These are phyloP conservation scores for Mycena vulgaris DNA, from an alignment of 768 basidiomycete species.

Conservation along the genomic window DNA sequence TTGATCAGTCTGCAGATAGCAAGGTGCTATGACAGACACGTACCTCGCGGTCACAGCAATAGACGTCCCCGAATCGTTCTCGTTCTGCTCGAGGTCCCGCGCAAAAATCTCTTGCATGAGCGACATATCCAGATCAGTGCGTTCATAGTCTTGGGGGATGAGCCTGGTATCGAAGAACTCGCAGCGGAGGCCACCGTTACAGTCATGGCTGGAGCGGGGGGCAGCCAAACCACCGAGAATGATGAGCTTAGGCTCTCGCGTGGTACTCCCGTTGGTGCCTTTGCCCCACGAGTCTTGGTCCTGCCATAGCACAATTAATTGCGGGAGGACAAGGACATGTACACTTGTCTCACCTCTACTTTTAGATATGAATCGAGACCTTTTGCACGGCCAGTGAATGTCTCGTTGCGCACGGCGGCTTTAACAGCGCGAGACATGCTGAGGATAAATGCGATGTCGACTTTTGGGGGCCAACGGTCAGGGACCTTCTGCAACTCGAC, in stretches of 20 bases:
- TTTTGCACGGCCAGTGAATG: not conserved
- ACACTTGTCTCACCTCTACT: not conserved
- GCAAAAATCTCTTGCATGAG: not conserved
- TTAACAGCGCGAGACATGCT: not conserved
- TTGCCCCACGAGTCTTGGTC: constrained; percentile 5
- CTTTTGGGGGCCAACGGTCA: not conserved
- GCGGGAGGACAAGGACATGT: not conserved
- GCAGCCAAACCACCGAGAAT: not conserved
- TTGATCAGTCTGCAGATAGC: not conserved
- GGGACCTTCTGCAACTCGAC: not conserved
- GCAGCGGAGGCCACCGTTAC: not conserved
- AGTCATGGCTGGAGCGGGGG: not conserved
- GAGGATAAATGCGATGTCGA: not conserved
- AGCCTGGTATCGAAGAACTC: not conserved
- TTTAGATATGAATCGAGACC: constrained; percentile 2
- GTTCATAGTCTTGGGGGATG: not conserved
- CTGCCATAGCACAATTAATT: not conserved
- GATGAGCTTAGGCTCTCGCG: not conserved
- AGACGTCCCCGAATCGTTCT: not conserved
- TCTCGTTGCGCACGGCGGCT: not conserved
- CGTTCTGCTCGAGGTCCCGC: not conserved
- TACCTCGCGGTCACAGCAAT: not conserved
- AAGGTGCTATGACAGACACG: not conserved
- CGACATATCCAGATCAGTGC: not conserved
- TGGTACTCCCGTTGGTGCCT: constrained; percentile 3